Conservation (phyloP, 345 rosid species). For the Firmiana major region DNA sequence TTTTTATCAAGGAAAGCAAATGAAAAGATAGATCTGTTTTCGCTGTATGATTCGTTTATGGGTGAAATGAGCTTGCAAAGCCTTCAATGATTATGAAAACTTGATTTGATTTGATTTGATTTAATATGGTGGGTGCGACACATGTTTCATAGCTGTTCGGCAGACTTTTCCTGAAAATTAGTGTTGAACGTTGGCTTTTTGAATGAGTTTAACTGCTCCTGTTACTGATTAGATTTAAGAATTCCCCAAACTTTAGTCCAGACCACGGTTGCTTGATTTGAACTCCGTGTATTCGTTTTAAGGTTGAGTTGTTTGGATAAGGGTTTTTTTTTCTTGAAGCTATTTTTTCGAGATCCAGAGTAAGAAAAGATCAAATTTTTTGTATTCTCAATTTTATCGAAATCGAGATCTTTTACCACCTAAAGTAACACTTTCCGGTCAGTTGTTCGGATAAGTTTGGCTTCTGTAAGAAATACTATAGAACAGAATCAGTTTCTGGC, state of each 20-base stretch:
- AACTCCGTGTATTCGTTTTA: neutral
- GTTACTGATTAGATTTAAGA: neutral
- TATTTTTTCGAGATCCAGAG: too few relatives aligned
- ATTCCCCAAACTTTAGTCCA: neutral
- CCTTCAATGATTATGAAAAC: neutral
- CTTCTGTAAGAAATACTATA: too few relatives aligned
- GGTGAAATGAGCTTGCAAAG: neutral
- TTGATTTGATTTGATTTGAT: neutral
- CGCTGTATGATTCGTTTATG: neutral
- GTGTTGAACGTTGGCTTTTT: neutral
- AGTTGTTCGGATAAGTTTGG: too few relatives aligned
- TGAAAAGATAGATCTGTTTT: neutral
- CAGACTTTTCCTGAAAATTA: neutral
- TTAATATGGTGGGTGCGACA: neutral
- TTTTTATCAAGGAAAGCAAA: slow-evolving; percentile 24
- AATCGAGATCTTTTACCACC: too few relatives aligned
- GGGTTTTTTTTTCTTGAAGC: too few relatives aligned
- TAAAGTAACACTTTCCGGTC: too few relatives aligned
- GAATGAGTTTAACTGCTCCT: neutral
- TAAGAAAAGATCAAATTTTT: too few relatives aligned
- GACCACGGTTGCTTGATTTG: neutral
- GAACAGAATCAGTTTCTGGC: neutral
- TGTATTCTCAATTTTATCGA: too few relatives aligned
- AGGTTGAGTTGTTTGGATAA: too few relatives aligned
- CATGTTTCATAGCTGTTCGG: slow-evolving; percentile 8